Evolutionary conservation across 768 basidiomycete genomes (phyloP).

Genomic region (Phaffia tasmanica): DNA sequence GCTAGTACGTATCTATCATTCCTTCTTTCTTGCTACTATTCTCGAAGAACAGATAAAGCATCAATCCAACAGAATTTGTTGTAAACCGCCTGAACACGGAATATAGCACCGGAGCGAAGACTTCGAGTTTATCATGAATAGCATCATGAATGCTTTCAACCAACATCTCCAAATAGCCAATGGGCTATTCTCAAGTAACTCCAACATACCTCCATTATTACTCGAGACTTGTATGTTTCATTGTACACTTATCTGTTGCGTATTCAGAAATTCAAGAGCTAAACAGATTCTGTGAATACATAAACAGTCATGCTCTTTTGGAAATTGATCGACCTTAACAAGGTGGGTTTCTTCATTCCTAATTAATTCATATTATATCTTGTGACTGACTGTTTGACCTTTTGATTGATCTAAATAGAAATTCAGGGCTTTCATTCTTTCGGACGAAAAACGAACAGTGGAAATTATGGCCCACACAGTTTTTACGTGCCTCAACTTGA

Average conservation of each 20-base stretch:
- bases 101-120: conserved; percentile 77
- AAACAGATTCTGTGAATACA: not conserved
- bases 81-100: too few relatives aligned
- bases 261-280: not conserved
- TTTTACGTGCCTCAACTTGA: conserved; percentile 72
- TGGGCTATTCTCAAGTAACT: conserved; percentile 73
- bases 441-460: conserved; percentile 62
- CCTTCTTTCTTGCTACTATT: not conserved
- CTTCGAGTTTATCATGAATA: conserved; percentile 69
- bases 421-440: conserved; percentile 66
- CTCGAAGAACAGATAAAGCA: not conserved
- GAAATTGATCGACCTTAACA: conserved; percentile 88
- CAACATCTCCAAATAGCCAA: conserved; percentile 65
- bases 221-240: conserved; percentile 60
- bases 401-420: conserved; percentile 46
- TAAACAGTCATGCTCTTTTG: conserved; percentile 47
- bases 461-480: conserved; percentile 69
- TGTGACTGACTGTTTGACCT: conserved; percentile 3
- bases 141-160: conserved; percentile 44
- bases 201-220: conserved; percentile 67
- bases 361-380: not conserved
- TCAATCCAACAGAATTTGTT: not conserved
- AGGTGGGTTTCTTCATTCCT: conserved; percentile 45
- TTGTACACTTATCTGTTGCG: conserved; percentile 2
- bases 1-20: conserved; percentile 46